A percentile compares a stretch with the other conserved stretches of the same genome.
These are phyloP conservation scores for Diaporthe velutina DNA, from an alignment of 2,329 filamentous ascomycete species.

Conservation along the genomic window DNA sequence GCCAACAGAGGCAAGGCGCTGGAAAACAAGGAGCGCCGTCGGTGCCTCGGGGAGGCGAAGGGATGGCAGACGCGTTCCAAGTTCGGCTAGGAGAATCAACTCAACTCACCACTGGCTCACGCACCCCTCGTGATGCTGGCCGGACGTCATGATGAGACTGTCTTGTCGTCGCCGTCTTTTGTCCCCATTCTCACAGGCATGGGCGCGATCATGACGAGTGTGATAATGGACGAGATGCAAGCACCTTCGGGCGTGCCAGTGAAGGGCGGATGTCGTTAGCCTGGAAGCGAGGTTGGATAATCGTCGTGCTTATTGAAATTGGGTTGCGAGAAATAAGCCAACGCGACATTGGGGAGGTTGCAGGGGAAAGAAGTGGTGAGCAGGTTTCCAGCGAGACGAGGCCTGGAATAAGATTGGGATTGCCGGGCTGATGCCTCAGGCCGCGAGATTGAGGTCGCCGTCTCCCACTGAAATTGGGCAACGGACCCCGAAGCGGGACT, in stretches of 20 bases:
- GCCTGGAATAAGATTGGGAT: conserved; percentile 38
- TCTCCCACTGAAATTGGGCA: conserved; percentile 32
- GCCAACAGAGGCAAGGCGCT: conserved; percentile 23
- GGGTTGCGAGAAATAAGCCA: conserved; percentile 3
- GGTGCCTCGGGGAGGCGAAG: conserved; percentile 31
- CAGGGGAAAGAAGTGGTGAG: conserved; percentile 21
- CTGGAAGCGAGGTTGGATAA: neutral
- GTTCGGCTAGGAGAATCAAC: conserved; percentile 35
- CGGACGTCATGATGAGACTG: conserved; percentile 36
- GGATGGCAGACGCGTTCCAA: conserved; percentile 27
- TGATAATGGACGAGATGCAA: neutral
- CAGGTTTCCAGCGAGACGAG: conserved; percentile 23
- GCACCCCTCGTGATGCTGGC: conserved; percentile 23
- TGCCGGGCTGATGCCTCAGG: conserved; percentile 37
- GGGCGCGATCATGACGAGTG: neutral
- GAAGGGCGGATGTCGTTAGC: neutral
- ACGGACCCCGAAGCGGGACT: conserved; percentile 13
- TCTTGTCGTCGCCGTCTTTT: conserved; percentile 2
- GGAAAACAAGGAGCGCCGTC: conserved; percentile 17
- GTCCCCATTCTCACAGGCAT: neutral
- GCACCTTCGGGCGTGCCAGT: neutral
- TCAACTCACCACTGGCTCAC: conserved; percentile 29
- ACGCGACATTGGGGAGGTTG: neutral
- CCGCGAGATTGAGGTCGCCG: neutral
- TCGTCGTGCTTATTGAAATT: neutral